Base-by-base conservation (phyloP, 495 filamentous ascomycete species). In the Penicillium parvum region DNA sequence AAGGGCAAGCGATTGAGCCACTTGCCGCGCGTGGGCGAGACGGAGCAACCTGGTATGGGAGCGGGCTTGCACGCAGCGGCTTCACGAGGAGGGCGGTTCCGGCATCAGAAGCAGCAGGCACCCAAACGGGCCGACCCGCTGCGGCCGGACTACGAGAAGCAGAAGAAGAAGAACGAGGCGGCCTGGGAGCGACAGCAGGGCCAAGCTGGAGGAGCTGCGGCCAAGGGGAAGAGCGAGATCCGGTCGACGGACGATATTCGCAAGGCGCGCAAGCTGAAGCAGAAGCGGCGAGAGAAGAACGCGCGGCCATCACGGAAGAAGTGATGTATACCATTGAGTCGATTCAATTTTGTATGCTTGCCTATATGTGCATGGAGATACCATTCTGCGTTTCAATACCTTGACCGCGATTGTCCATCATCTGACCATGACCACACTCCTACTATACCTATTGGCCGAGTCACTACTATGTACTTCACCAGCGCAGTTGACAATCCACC, bases 121-220 rank as follows among this genome's bases (percentile, higher is more conserved):
- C 90, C 94, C 43, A 96, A 96, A 73, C 81, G 83, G 44, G 87
- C 92, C 6, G 92, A 98, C 71, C 90, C 85, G 63, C 87, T 78
- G 54, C 73, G 92, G 30, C 85, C 87, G 60, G 90, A 98, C 63
- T 98, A 84, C 59, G 76, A 95, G 53, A 80, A 80, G 64, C 81
- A 83, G 74, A 96, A 92, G 82, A 90, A 90, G 82, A 82, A 84
- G 64, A 84, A 88, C 20, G 81, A 78, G 7, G 89, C 88, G 53
- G 90, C 94, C 20, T 85, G 83, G 67, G 85, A 96, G 68, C 75
- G 88, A 12, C 50, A 52, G 29, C 22, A 54, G 19, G 39, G 45
- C 3, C 58, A 63, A 47, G 43, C 46, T 39, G 64, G 64, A 5
- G 63, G 59, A 7, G 60, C 56, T 12, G 74, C 88, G 23, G 82